These are phyloP conservation scores for Kwoniella bestiolae DNA, from an alignment of 768 basidiomycete species.

Conservation along the genomic window DNA sequence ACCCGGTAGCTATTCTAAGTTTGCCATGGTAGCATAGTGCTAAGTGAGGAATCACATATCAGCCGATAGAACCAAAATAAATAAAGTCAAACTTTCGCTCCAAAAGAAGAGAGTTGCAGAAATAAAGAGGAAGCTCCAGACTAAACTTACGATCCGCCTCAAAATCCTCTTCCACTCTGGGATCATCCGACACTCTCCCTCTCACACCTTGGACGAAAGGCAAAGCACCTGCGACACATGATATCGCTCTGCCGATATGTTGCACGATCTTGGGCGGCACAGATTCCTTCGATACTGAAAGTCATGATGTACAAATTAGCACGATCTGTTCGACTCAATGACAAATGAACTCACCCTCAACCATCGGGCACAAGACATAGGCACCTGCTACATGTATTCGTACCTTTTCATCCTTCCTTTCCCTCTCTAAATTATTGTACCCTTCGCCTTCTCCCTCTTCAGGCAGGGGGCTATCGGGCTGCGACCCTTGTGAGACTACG, in stretches of 20 bases:
- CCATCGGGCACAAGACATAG: constrained; percentile 56
- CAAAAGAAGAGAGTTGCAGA: too few relatives aligned
- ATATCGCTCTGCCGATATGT: constrained; percentile 42
- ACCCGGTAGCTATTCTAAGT: constrained; percentile 57
- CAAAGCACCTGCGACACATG: constrained; percentile 49
- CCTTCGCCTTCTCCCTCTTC: constrained; percentile 33
- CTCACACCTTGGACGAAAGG: constrained; percentile 54
- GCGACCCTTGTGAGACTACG: constrained; percentile 21
- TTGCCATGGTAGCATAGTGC: constrained; percentile 57
- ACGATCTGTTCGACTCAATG: not conserved
- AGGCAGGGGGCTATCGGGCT: constrained; percentile 28
- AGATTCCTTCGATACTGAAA: constrained; percentile 50
- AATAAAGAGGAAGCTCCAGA: not conserved
- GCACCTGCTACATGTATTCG: constrained; percentile 56
- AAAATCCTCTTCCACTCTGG: constrained; percentile 58
- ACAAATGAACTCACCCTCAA: constrained; percentile 42
- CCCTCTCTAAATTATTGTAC: constrained; percentile 31
- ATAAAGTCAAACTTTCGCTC: too few relatives aligned
- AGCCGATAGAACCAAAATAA: too few relatives aligned
- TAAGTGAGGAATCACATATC: too few relatives aligned
- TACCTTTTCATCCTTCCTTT: constrained; percentile 32
- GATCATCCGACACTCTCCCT: constrained; percentile 59
- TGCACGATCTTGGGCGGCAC: constrained; percentile 49
- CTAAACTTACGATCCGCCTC: constrained; percentile 53
- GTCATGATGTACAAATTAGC: not conserved